Percentiles rank a stretch among this genome's conserved stretches.
Evolutionary conservation across 1,139 yeast species (phyloP).

Genomic region (Magnusiomyces magnusii): DNA sequence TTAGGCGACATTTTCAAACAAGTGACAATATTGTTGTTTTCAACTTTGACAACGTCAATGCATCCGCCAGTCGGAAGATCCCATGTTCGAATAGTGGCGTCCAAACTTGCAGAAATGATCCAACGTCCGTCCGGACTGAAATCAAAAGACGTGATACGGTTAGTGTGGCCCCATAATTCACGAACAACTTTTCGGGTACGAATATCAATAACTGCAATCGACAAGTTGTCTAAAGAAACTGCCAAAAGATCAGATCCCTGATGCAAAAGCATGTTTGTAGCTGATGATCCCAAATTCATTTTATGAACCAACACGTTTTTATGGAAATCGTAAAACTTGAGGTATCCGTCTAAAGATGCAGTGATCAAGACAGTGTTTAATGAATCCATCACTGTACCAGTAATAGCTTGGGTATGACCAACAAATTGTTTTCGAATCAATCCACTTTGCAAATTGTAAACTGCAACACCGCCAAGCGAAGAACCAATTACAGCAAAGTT

Average conservation of each 20-base stretch:
- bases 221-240: conserved; percentile 75
- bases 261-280: conserved; percentile 70
- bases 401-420: conserved; percentile 71
- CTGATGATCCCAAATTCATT: conserved; percentile 64
- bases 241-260: conserved; percentile 80
- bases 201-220: conserved; percentile 76
- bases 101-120: conserved; percentile 79
- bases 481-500: conserved; percentile 95
- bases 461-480: conserved; percentile 77
- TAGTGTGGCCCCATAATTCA: conserved; percentile 82
- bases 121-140: conserved; percentile 96
- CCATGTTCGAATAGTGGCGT: conserved; percentile 91
- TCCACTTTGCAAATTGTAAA: conserved; percentile 90
- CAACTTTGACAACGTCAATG: conserved; percentile 80
- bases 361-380: conserved; percentile 84
- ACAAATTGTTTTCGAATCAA: conserved; percentile 50
- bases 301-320: conserved; percentile 50
- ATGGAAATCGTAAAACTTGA: conserved; percentile 76
- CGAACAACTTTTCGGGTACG: conserved; percentile 78
- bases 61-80: conserved; percentile 97
- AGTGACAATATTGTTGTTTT: conserved; percentile 58
- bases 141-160: conserved; percentile 81
- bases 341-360: conserved; percentile 79
- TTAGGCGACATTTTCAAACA: conserved; percentile 73
- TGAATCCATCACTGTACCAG: conserved; percentile 86